Conservation (phyloP, 208 protist species). For the Trypanosoma rangeli region DNA sequence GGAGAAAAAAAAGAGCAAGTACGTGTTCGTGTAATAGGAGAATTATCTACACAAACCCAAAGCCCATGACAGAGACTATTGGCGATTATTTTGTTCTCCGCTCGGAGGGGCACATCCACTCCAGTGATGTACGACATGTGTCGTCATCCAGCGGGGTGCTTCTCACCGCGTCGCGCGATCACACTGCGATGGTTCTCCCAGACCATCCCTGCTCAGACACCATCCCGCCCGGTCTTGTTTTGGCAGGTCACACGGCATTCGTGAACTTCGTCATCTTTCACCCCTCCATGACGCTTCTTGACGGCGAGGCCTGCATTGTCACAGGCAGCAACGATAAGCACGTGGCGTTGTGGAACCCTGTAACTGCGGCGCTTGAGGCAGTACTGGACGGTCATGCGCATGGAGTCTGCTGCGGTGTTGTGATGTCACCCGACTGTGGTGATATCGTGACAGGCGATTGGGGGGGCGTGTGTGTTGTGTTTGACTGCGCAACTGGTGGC, state of each 20-base stretch:
- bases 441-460: constrained; percentile 83
- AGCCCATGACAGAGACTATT: background rate
- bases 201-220: constrained; percentile 26
- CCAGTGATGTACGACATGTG: constrained; percentile 60
- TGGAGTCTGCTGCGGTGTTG: constrained; percentile 57
- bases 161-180: constrained; percentile 59
- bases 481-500: constrained; percentile 50
- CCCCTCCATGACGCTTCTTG: constrained; percentile 35
- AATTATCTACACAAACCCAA: background rate
- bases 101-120: constrained; percentile 55
- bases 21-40: background rate
- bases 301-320: constrained; percentile 43
- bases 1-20: background rate
- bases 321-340: constrained; percentile 81
- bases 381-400: constrained; percentile 65
- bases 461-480: constrained; percentile 60
- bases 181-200: constrained; percentile 41
- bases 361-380: constrained; percentile 49
- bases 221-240: constrained; percentile 13
- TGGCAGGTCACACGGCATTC: constrained; percentile 73
- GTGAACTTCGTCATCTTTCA: constrained; percentile 81
- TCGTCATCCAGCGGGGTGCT: constrained; percentile 23
- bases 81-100: constrained; percentile 45
- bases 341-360: constrained; percentile 57
- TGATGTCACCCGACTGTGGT: constrained; percentile 29